These are phyloP conservation scores for Ceratobasidium sp. DNA, from an alignment of 1,284 basidiomycete genomes.

Conservation along the genomic window DNA sequence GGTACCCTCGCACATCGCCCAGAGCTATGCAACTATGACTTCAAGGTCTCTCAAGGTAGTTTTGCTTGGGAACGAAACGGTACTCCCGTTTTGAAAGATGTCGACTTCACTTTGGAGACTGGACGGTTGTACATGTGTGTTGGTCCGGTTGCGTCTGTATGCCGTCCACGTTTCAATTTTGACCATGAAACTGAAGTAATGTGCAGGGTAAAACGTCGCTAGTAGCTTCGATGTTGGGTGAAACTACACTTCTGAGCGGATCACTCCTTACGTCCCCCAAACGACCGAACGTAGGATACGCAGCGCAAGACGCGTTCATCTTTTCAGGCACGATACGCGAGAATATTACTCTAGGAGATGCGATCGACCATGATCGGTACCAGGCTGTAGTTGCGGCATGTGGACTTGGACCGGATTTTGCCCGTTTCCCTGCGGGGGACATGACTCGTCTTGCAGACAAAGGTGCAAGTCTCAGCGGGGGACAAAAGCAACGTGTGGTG, in stretches of 20 bases:
- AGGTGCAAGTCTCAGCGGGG: conserved; percentile 16
- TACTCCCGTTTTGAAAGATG: background rate
- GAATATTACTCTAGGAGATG: conserved; percentile 38
- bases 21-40: conserved; percentile 2
- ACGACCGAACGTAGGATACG: conserved; percentile 15
- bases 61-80: conserved; percentile 12
- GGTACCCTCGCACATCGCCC: background rate
- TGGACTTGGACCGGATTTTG: conserved; percentile 44
- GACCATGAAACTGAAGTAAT: background rate
- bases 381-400: conserved; percentile 44
- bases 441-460: conserved; percentile 26
- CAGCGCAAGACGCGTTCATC: conserved; percentile 21
- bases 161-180: background rate
- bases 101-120: conserved; percentile 11
- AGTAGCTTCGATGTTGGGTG: conserved; percentile 2
- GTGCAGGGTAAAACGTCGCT: conserved; percentile 16
- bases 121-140: conserved; percentile 19
- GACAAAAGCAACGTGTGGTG: conserved; percentile 24
- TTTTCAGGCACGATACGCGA: conserved; percentile 16
- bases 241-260: background rate
- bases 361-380: conserved; percentile 40
- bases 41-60: conserved; percentile 9
- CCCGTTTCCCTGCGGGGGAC: conserved; percentile 40
- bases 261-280: conserved; percentile 1
- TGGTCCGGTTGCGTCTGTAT: conserved; percentile 15